These are phyloP conservation scores for Chimonanthus salicifolius DNA, from an alignment of 164 flowering plant genomes.

Conservation along the genomic window DNA sequence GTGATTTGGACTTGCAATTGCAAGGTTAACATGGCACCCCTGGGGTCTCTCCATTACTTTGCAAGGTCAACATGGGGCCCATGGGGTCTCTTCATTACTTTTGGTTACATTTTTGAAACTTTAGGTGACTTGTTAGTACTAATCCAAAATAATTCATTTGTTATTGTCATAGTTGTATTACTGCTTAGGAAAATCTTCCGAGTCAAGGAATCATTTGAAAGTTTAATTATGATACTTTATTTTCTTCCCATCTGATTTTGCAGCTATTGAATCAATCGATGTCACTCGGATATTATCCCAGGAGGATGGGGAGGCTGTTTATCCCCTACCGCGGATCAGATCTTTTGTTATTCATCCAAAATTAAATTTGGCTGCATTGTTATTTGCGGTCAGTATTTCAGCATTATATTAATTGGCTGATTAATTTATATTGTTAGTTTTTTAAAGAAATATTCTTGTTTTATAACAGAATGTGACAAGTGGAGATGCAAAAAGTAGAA, in stretches of 20 bases:
- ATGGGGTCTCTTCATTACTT: background rate
- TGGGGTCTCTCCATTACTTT: background rate
- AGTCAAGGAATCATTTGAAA: background rate
- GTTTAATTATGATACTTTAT: background rate
- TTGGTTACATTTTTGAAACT: background rate
- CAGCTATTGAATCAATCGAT: conserved; percentile 92
- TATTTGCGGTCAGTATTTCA: conserved; percentile 77
- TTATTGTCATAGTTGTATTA: background rate
- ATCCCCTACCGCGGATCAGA: conserved; percentile 83
- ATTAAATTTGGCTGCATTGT: conserved; percentile 69
- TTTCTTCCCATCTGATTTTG: conserved; percentile 12
- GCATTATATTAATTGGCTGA: conserved; percentile 1
- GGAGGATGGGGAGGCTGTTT: conserved; percentile 93
- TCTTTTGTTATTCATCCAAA: conserved; percentile 79
- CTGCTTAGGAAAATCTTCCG: no score
- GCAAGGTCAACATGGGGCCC: background rate
- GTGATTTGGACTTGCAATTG: no score
- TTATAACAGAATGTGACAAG: conserved; percentile 55
- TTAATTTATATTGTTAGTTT: conserved; percentile 6
- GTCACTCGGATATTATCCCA: conserved; percentile 84
- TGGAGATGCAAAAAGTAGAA: conserved; percentile 61
- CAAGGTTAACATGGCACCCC: no score
- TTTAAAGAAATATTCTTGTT: background rate
- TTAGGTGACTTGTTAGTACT: background rate
- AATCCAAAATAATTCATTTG: no score